Evolutionary conservation across 1,284 basidiomycete genomes (phyloP).

Genomic region (Pseudozyma flocculosa): DNA sequence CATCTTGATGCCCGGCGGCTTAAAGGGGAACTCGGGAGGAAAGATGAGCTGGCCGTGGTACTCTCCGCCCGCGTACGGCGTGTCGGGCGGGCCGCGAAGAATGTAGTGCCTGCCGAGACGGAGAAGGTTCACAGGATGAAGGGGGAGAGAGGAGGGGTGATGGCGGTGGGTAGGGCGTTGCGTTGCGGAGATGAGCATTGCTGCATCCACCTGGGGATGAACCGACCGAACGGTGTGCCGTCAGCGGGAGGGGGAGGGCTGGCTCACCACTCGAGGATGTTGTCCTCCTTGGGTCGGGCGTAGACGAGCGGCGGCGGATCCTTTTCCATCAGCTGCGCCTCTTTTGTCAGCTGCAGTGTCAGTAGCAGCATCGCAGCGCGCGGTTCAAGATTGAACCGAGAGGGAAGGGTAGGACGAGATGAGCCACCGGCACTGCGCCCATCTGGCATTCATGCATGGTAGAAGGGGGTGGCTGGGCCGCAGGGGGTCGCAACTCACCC

Average conservation of each 20-base stretch:
- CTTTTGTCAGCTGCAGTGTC: constrained; percentile 73
- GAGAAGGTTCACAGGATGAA: constrained; percentile 3
- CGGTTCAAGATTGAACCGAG: no score
- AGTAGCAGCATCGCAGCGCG: no score
- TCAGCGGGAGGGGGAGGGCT: no score
- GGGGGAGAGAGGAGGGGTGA: constrained; percentile 3
- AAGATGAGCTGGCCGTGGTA: constrained; percentile 68
- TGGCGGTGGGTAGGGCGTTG: no score
- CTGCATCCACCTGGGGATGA: no score
- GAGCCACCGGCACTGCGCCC: no score
- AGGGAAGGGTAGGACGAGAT: background rate
- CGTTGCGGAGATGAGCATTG: no score
- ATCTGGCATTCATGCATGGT: no score
- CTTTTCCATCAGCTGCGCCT: constrained; percentile 88
- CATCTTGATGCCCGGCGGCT: constrained; percentile 89
- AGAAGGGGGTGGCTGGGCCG: no score
- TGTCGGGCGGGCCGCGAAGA: constrained; percentile 84
- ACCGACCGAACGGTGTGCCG: no score
- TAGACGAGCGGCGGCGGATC: constrained; percentile 91
- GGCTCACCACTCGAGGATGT: constrained; percentile 68
- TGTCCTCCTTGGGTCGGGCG: constrained; percentile 92
- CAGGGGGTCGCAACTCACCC: constrained; percentile 10
- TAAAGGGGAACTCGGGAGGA: constrained; percentile 71
- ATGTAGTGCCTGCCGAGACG: constrained; percentile 60
- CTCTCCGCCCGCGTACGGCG: constrained; percentile 86